Conservation (phyloP, 1,284 basidiomycete species). For the Microbotryum scabiosae region DNA sequence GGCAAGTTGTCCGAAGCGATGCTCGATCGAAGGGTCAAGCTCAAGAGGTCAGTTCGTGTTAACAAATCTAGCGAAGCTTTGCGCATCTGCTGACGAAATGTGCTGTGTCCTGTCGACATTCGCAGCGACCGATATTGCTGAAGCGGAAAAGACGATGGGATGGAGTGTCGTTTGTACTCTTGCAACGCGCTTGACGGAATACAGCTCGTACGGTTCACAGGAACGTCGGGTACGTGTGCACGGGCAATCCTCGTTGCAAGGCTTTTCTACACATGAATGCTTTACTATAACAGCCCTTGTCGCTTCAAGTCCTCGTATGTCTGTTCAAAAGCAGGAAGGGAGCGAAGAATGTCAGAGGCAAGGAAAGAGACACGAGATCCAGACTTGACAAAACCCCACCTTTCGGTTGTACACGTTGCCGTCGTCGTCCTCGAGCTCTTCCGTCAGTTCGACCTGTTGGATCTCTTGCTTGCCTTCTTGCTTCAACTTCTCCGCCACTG, state of each 20-base stretch:
- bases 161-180: neutral
- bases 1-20: slow-evolving; percentile 79
- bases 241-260: no score
- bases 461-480: slow-evolving; percentile 85
- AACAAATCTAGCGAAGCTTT: no score
- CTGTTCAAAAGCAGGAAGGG: slow-evolving; percentile 37
- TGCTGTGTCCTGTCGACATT: no score
- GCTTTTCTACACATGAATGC: no score
- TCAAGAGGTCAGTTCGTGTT: slow-evolving; percentile 62
- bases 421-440: slow-evolving; percentile 92
- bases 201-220: no score
- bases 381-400: slow-evolving; percentile 13
- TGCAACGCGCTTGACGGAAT: neutral
- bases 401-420: slow-evolving; percentile 71
- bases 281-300: slow-evolving; percentile 60
- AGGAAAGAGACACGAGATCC: neutral
- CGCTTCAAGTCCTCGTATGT: slow-evolving; percentile 87
- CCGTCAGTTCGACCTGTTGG: slow-evolving; percentile 82
- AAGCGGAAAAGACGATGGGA: neutral
- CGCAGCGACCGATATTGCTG: slow-evolving; percentile 31
- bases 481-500: slow-evolving; percentile 92
- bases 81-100: neutral
- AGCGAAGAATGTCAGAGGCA: slow-evolving; percentile 1
- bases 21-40: slow-evolving; percentile 75
- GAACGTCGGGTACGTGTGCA: no score